Evolutionary conservation across 2,329 filamentous ascomycete genomes (phyloP).

Genomic region (Apiospora rasikravindrae): DNA sequence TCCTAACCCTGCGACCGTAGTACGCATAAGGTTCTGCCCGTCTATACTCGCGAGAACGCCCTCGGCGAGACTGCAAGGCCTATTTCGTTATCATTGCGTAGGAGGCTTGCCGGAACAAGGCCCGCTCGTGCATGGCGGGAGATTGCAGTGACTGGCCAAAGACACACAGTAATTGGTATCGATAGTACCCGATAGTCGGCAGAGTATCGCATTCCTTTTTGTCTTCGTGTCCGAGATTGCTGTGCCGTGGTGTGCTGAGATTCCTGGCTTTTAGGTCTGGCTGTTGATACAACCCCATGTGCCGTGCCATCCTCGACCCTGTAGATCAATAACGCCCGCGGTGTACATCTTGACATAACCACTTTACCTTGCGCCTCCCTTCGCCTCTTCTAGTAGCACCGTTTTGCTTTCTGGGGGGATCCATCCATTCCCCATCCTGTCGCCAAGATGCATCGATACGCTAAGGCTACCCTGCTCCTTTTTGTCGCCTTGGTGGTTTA

Average conservation of each 20-base stretch:
- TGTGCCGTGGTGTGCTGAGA: not conserved
- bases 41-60: not conserved
- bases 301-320: not conserved
- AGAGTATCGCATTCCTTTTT: not conserved
- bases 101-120: not conserved
- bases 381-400: not conserved
- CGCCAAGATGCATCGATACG: slow-evolving; percentile 27
- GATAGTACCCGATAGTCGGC: not conserved
- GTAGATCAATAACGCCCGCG: not conserved
- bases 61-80: not conserved
- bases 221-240: not conserved
- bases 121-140: not conserved
- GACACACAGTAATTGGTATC: not conserved
- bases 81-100: not conserved
- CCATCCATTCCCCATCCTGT: not conserved
- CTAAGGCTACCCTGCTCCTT: slow-evolving; percentile 24
- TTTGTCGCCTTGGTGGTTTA: slow-evolving; percentile 30
- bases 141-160: not conserved
- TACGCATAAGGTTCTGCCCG: not conserved
- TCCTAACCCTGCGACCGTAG: not conserved
- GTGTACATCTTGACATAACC: too few species aligned
- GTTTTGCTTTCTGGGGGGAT: not conserved
- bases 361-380: not conserved
- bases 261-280: not conserved
- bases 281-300: not conserved